Percentiles rank a stretch among this genome's conserved stretches.
Conservation (phyloP, 192 early-diverging fungal species). For the Linderina pennispora region DNA sequence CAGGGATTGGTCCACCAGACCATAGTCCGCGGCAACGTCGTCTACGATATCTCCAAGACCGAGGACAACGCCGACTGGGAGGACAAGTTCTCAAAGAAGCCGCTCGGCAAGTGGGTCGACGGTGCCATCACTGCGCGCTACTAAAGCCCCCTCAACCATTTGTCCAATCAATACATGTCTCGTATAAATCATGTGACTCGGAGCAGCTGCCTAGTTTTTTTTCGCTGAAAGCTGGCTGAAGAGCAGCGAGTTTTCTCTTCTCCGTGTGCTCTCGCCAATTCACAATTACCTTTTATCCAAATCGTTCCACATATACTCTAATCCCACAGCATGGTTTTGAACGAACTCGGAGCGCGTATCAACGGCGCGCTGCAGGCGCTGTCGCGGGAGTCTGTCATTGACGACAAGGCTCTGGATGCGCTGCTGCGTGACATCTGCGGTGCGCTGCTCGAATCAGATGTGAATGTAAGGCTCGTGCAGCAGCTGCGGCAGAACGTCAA, state of each 20-base stretch:
- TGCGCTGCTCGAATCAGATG: constrained; percentile 86
- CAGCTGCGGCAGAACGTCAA: constrained; percentile 83
- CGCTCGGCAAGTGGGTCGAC: constrained; percentile 42
- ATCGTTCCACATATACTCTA: too few relatives aligned
- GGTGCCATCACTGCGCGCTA: constrained; percentile 13
- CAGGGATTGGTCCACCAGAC: constrained; percentile 65
- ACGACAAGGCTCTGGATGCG: constrained; percentile 79
- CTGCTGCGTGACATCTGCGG: constrained; percentile 80
- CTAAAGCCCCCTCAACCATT: too few relatives aligned
- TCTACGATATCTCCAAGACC: constrained; percentile 31
- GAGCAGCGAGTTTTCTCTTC: too few relatives aligned
- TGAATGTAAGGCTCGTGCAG: constrained; percentile 83
- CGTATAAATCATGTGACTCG: too few relatives aligned
- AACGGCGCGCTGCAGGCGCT: constrained; percentile 75
- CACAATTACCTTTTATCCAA: background rate
- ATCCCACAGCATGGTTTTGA: constrained; percentile 69
- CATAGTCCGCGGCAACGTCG: constrained; percentile 59
- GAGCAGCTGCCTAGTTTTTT: too few relatives aligned
- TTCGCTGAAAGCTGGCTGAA: too few relatives aligned
- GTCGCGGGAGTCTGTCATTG: constrained; percentile 79
- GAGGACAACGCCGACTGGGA: constrained; percentile 17
- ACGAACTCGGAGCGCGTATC: constrained; percentile 86
- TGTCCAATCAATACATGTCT: too few relatives aligned
- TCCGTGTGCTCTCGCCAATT: background rate
- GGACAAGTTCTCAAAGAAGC: constrained; percentile 20